Evolutionary conservation across 441 rosid species (phyloP), one percentile per base, ranked within the genome.

Genomic region (Isatis lusitanica): DNA sequence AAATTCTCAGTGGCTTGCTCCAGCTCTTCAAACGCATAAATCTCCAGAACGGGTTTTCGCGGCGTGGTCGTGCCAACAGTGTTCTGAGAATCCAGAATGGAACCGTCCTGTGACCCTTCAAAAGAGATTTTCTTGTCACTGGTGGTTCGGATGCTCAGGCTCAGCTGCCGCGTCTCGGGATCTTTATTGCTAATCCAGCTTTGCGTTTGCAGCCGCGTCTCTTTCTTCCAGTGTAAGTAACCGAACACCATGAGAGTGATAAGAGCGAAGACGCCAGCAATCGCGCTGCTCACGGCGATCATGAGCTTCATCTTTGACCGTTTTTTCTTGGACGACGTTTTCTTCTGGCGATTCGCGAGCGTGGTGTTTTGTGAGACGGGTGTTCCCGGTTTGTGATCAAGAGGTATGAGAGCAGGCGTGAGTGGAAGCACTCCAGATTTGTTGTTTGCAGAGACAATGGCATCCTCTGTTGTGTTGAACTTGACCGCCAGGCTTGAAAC

Each of bases 51-150:
- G 48, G 73, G 68, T 76, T 81, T 91, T 1, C 75, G 79, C 0
- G 90, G 90, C 0, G 87, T 83, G 5, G 74, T 68, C 55, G 84
- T 76, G 31, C 79, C 84, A 9, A 78, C 48, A 0, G 73, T 68
- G 31, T 76, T 73, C 57, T 77, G 86, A 60, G 88, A 79, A 28
- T 85, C 91, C 42, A 72, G 66, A 15, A 84, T 73, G 0, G 77
- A 60, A 30, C 77, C 78, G 38, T 84, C 82, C 15, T 89, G 92
- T 6, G 92, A 94, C 47, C 90, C 93, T 16, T 88, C 97, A 24
- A 92, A 92, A 0, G 97, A 92, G 24, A 92, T 85, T 79, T 92
- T 92, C 83, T 94, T 92, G 71, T 92, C 91, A 46, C 97, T 92
- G 2, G 91, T 82, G 35, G 97, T 92, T 73, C 93, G 77, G 73